Base-by-base conservation (phyloP, 495 filamentous ascomycete species). In the Mycothermus thermophilus region DNA sequence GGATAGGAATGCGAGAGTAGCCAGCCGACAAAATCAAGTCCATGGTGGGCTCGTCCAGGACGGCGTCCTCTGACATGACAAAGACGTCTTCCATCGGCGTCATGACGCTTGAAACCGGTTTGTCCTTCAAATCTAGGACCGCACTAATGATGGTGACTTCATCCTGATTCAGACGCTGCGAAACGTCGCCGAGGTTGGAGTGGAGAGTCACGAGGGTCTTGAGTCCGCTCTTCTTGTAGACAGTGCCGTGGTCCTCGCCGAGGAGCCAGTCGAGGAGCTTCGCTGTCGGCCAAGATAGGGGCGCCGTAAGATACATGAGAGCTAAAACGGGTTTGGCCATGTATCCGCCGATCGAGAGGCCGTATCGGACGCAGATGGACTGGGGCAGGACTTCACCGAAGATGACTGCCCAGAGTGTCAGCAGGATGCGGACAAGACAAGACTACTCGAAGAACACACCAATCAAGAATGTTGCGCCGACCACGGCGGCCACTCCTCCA, bases 81-180 rank as follows among this genome's bases (percentile, higher is more conserved):
- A 94, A 97, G 22, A 94, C 86, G 57, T 96, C 86, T 7, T 83
- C 75, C 79, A 97, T 96, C 0, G 92, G 90, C 1, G 90, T 97
- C 92, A 96, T 96, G 47, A 97, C 94, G 43, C 67, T 77, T 15
- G 83, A 86, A 22, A 97, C 84, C 0, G 90, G 66, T 57, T 97
- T 97, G 44, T 90, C 88, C 55, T 96, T 97, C 35, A 97, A 63
- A 54, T 97, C 90, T 32, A 97, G 64, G 12, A 96, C 92, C 16
- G 88, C 88, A 42, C 80, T 92, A 50, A 97, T 97, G 52, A 97
- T 97, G 29, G 88, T 96, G 43, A 96, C 90, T 59, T 97, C 90
- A 51, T 97, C 90, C 42, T 93, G 79, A 50, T 93, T 95, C 18
- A 97, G 70, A 37, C 93, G 79, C 51, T 96, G 83, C 13, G 79